Base-by-base conservation (phyloP, 73 alveolate genomes). In the Blepharisma japonicum region DNA sequence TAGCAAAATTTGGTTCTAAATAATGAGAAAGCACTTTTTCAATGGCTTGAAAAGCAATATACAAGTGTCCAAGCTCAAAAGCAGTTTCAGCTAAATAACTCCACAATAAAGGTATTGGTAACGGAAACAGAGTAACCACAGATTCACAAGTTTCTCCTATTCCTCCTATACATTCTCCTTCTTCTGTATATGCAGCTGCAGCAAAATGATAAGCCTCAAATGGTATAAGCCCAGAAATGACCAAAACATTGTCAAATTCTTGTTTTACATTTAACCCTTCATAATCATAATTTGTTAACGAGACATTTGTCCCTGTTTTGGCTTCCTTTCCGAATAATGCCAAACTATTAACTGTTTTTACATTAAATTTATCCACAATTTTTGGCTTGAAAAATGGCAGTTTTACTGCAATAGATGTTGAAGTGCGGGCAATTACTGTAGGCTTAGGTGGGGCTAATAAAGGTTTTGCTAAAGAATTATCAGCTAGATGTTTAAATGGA, bases 151-250 rank as follows among this genome's bases (percentile, higher is more conserved):
- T 94, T 77, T 90, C 90, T 51, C 99, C 99, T 45, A 94, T 94
- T 6, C 98, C 96, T 89, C 91, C 91, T 14, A 94, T 92, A 55
- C 93, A 87, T 5, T 89, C 83, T 6, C 91, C 94, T 68, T 94
- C 97, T 46, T 77, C 78, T 54, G 94, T 90, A 81, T 85, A 94
- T 4, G 92, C 99, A 4, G 96, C 99, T 55, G 92, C 86, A 18
- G 99, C 99, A 82, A 94, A 94, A 77, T 91, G 95, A 87, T 94
- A 94, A 71, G 85, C 90, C 79, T 89, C 97, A 87, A 91, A 89
- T 55, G 95, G 96, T 61, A 87, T 87, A 66, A 94, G 89, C 56
- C 87, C 85, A 78, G 88, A 91, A 47, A 94, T 85, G 25, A 92
- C 84, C 4, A 92, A 87, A 6, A 85, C 70, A 3, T 80, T 66